Conservation (phyloP, 2,329 filamentous ascomycete genomes). For the Helicocarpus griseus region DNA sequence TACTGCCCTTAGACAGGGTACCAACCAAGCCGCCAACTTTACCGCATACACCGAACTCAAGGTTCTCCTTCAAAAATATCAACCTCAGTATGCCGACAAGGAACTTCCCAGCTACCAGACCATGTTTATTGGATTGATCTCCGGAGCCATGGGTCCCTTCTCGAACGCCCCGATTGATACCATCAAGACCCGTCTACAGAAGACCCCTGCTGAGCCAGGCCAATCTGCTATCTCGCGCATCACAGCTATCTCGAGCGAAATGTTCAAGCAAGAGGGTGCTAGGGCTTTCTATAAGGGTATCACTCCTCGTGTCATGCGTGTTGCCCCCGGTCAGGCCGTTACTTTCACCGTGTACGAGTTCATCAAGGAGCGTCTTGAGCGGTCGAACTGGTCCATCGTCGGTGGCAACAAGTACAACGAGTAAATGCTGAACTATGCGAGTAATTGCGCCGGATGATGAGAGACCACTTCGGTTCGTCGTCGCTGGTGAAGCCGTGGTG, state of each 20-base stretch:
- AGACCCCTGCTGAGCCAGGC: constrained; percentile 71
- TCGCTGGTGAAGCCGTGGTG: not conserved
- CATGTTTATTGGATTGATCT: constrained; percentile 78
- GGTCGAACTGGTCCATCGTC: constrained; percentile 49
- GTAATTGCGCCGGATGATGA: not conserved
- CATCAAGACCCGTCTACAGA: constrained; percentile 94
- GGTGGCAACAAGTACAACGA: constrained; percentile 59
- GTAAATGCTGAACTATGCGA: constrained; percentile 17
- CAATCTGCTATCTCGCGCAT: constrained; percentile 75
- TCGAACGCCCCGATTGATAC: constrained; percentile 98
- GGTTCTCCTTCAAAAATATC: constrained; percentile 59
- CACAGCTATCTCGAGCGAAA: constrained; percentile 63
- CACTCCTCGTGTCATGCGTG: constrained; percentile 92
- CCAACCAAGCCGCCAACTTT: constrained; percentile 98
- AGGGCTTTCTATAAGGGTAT: constrained; percentile 99
- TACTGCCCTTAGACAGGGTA: constrained; percentile 87
- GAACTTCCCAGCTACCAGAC: constrained; percentile 83
- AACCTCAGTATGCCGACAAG: constrained; percentile 55
- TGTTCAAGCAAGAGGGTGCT: constrained; percentile 90
- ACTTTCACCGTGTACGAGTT: constrained; percentile 69
- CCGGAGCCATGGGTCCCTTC: constrained; percentile 88
- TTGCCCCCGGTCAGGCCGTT: constrained; percentile 85
- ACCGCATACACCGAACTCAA: constrained; percentile 95
- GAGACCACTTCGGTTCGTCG: not conserved
- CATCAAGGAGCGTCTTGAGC: constrained; percentile 63